Percentiles rank a stretch among this genome's conserved stretches.
phyloP scores from a whole-genome alignment of 2,329 filamentous ascomycete species.

The Colletotrichum euphorbiae region DNA sequence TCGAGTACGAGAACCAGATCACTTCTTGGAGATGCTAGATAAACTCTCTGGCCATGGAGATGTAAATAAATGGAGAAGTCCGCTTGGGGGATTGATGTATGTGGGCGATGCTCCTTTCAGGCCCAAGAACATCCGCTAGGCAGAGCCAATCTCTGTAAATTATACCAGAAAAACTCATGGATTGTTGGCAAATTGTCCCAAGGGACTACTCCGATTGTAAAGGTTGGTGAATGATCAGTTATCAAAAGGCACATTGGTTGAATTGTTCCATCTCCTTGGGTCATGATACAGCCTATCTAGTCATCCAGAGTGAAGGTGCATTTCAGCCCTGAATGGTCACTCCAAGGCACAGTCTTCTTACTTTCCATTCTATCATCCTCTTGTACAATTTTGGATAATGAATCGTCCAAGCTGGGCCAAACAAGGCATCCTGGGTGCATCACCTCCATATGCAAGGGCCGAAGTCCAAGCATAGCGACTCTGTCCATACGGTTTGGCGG shows the following conservation, averaged over 20 bases:
- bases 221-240: too few relatives aligned
- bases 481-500: constrained; percentile 53
- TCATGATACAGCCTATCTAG: not conserved
- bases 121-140: too few relatives aligned
- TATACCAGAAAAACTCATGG: too few relatives aligned
- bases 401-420: not conserved
- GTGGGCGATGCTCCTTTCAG: too few relatives aligned
- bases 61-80: too few relatives aligned
- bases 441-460: constrained; percentile 41
- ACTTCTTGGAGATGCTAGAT: constrained; percentile 34
- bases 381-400: not conserved
- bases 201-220: too few relatives aligned
- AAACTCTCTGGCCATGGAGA: too few relatives aligned
- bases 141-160: too few relatives aligned
- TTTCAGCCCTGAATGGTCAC: constrained; percentile 30
- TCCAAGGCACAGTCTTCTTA: constrained; percentile 7
- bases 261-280: too few relatives aligned
- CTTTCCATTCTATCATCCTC: not conserved
- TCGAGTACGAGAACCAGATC: constrained; percentile 32
- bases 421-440: constrained; percentile 36
- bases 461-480: constrained; percentile 47
- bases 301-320: not conserved
- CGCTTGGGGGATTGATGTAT: too few relatives aligned
- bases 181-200: too few relatives aligned
- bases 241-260: too few relatives aligned